Percentiles rank a stretch among this genome's conserved stretches.
These are phyloP conservation scores for Fennellomyces sp. DNA, from an alignment of 371 early-diverging fungal species.

Conservation along the genomic window DNA sequence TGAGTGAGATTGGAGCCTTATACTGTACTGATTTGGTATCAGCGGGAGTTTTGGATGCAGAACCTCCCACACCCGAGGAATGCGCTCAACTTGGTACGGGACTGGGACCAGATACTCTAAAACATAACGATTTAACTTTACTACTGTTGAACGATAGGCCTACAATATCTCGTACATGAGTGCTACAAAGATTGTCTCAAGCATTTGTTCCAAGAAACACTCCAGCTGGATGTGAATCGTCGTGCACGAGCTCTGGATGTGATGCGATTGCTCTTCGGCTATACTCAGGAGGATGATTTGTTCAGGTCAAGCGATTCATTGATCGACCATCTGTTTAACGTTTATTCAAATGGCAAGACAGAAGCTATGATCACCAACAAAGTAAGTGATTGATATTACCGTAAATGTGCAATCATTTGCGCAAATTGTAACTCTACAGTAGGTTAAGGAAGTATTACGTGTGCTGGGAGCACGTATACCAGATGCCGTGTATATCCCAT, in stretches of 20 bases:
- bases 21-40: neutral
- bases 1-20: neutral
- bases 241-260: slow-evolving; percentile 1
- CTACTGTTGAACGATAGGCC: neutral
- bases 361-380: neutral
- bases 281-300: neutral
- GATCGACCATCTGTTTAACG: neutral
- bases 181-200: neutral
- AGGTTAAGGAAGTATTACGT: neutral
- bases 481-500: neutral
- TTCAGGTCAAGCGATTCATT: neutral
- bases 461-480: neutral
- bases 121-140: too few species aligned
- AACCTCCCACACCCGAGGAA: neutral
- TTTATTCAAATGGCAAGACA: neutral
- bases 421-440: too few species aligned
- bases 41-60: neutral
- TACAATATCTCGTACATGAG: neutral
- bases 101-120: neutral
- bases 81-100: neutral
- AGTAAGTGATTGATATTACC: neutral
- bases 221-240: neutral
- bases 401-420: neutral
- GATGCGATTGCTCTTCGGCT: neutral
- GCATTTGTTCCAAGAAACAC: neutral